phyloP scores from a whole-genome alignment of 169 alveolate species.

The Plasmodium gallinaceum region DNA sequence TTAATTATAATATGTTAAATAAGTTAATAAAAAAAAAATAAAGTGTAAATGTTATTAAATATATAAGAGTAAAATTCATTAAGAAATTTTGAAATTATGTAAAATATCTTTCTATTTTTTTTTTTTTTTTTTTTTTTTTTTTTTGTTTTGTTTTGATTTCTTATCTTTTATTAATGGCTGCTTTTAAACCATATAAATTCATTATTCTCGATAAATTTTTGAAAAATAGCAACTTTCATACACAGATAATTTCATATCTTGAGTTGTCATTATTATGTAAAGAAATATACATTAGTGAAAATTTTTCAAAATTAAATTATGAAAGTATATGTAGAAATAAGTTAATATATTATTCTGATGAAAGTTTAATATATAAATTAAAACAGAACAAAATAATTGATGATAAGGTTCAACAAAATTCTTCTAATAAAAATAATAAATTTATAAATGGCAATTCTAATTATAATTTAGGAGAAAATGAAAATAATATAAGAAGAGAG shows the following conservation, averaged over 20 bases:
- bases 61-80: too few species aligned
- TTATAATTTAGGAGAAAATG: background rate
- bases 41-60: too few species aligned
- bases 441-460: background rate
- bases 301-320: slow-evolving; percentile 23
- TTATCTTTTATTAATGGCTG: slow-evolving; percentile 28
- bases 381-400: slow-evolving; percentile 13
- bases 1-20: too few species aligned
- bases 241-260: slow-evolving; percentile 30
- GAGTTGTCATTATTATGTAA: slow-evolving; percentile 55
- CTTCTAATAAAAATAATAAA: background rate
- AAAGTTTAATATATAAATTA: slow-evolving; percentile 7
- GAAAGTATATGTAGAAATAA: slow-evolving; percentile 33
- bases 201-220: slow-evolving; percentile 30
- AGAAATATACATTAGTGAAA: slow-evolving; percentile 61
- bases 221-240: slow-evolving; percentile 25
- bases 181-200: slow-evolving; percentile 71
- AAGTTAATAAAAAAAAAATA: too few species aligned
- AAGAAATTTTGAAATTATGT: background rate
- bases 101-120: background rate
- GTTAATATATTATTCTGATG: slow-evolving; percentile 30
- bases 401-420: background rate
- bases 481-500: background rate
- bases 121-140: slow-evolving; percentile 2
- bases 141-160: background rate